phyloP scores from a whole-genome alignment of 495 filamentous ascomycete genomes.

The Aspergillus funiculosus region DNA sequence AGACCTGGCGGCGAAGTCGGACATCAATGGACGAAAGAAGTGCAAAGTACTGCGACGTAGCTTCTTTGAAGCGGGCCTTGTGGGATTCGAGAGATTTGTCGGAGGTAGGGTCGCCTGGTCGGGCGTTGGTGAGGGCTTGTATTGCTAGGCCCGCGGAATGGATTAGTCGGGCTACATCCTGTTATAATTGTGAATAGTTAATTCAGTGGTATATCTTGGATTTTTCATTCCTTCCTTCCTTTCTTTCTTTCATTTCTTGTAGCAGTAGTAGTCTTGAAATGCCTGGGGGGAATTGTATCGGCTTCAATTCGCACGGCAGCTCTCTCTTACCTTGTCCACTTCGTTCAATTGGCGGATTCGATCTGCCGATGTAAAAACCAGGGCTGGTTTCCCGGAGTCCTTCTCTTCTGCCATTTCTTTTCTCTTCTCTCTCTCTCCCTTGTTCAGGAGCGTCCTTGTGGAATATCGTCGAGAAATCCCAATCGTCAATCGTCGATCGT shows the following conservation, averaged over 20 bases:
- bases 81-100: constrained; percentile 46
- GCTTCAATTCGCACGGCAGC: not conserved
- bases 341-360: constrained; percentile 72
- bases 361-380: constrained; percentile 55
- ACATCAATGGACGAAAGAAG: constrained; percentile 65
- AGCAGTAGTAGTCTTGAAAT: not conserved
- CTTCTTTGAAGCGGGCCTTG: constrained; percentile 53
- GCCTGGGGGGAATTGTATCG: not conserved
- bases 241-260: too few relatives aligned
- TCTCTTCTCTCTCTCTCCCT: not conserved
- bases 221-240: too few relatives aligned
- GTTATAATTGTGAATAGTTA: not conserved
- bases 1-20: constrained; percentile 68
- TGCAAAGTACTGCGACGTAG: constrained; percentile 61
- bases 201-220: not conserved
- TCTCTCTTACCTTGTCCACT: constrained; percentile 58
- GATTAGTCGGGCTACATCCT: constrained; percentile 59
- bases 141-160: constrained; percentile 63
- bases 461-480: not conserved
- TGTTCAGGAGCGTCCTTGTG: not conserved
- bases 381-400: constrained; percentile 11
- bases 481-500: not conserved
- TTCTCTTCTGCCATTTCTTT: constrained; percentile 21
- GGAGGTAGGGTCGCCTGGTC: constrained; percentile 27
- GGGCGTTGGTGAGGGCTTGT: constrained; percentile 56